phyloP scores from a whole-genome alignment of 2,329 filamentous ascomycete species.

The Botrytis medusae region DNA sequence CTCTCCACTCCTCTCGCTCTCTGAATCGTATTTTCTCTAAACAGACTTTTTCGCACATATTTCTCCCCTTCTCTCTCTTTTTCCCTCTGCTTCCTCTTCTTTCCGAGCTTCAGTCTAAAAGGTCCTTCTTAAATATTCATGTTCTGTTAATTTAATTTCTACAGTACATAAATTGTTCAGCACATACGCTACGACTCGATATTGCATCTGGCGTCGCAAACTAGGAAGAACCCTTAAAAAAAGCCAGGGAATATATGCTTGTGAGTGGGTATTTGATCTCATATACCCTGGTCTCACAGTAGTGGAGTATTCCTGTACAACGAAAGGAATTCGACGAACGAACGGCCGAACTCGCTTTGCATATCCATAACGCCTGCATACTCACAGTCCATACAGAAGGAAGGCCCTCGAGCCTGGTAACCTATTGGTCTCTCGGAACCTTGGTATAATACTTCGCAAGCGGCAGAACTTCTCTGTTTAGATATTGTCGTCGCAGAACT shows the following conservation, averaged over 20 bases:
- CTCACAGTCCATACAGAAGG: slow-evolving; percentile 19
- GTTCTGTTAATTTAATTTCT: slow-evolving; percentile 9
- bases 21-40: not conserved
- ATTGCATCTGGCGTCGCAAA: slow-evolving; percentile 14
- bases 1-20: slow-evolving; percentile 5
- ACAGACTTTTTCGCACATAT: not conserved
- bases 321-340: slow-evolving; percentile 20
- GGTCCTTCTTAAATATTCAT: not conserved
- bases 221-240: slow-evolving; percentile 23
- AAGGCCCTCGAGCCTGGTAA: slow-evolving; percentile 14
- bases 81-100: not conserved
- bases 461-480: slow-evolving; percentile 23
- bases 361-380: slow-evolving; percentile 21
- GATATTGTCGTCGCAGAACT: slow-evolving; percentile 24
- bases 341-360: slow-evolving; percentile 22
- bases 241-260: slow-evolving; percentile 20
- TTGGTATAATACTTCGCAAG: slow-evolving; percentile 16
- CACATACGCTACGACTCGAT: slow-evolving; percentile 12
- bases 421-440: slow-evolving; percentile 19
- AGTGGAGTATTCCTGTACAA: slow-evolving; percentile 21
- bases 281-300: slow-evolving; percentile 20
- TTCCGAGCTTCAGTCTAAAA: not conserved
- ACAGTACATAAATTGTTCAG: slow-evolving; percentile 9
- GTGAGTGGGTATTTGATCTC: slow-evolving; percentile 22
- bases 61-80: not conserved